Base-by-base conservation (phyloP, 345 rosid species). In the Eucalyptus albens region DNA sequence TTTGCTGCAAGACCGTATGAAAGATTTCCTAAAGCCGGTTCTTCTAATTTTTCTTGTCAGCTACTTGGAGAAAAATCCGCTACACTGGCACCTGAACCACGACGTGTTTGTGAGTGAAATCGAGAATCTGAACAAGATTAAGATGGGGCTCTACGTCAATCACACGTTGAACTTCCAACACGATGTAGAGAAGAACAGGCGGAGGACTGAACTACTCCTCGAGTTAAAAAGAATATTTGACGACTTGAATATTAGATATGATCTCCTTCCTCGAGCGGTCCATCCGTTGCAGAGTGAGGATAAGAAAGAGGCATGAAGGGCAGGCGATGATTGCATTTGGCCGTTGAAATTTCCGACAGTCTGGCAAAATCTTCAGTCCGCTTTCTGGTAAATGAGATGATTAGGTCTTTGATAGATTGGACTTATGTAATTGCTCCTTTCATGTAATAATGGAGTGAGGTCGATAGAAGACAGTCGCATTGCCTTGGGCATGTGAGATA, bases 121-220 rank as follows among this genome's bases (percentile, higher is more conserved):
- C 31, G 95, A 94, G 92, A 91, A 94, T 40, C 87, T 93, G 72
- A 93, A 92, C 92, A 95, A 91, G 91, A 83, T 96, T 86, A 91
- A 91, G 81, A 86, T 95, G 89, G 94, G 88, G 83, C 89, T 95
- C n/a, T 49, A 87, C 9, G 69, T 92, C 50, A 72, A 22, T 33
- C 97, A 95, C 90, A 94, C 92, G 9, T 92, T 95, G 87, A 96
- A 93, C 90, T 95, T 95, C 90, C 98, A 96, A 86, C 90, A 93
- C 7, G 92, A 37, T 3, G 90, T 42, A 27, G 97, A 94, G 94
- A 96, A 92, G 93, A 94, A 87, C 92, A 42, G 85, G 29, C 92
- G 97, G 72, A 93, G 94, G 91, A 94, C 94, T 50, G 94, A 90
- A 31, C 92, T 95, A 19, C 87, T 94, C 16, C 42, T 94, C 16